Percentiles rank a stretch among this genome's conserved stretches.
Conservation (phyloP, 176 grass and related monocot genomes). For the Neostapfia colusana region DNA sequence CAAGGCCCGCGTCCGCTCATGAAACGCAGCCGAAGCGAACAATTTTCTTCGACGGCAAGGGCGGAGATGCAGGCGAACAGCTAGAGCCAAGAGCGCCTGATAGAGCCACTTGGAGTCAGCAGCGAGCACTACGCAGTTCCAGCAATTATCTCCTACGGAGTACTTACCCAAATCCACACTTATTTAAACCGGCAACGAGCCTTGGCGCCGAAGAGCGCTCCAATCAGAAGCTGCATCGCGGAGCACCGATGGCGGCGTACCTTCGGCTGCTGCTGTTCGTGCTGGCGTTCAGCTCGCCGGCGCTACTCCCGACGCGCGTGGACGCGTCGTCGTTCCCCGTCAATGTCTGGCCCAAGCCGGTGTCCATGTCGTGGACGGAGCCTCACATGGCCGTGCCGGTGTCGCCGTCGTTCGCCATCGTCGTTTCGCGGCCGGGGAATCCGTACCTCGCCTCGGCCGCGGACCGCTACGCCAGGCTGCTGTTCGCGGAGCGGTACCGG, state of each 20-base stretch:
- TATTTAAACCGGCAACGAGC: neutral
- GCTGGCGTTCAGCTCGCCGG: conserved; percentile 3
- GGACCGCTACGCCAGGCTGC: conserved; percentile 66
- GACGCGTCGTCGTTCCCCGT: conserved; percentile 40
- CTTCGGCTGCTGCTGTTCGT: conserved; percentile 6
- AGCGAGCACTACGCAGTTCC: neutral
- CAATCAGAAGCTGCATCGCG: conserved; percentile 9
- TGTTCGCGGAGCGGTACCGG: conserved; percentile 55
- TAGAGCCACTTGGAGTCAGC: conserved; percentile 38
- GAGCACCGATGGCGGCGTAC: conserved; percentile 32
- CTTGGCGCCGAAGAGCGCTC: neutral
- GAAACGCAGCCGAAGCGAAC: neutral
- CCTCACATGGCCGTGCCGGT: conserved; percentile 48
- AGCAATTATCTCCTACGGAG: neutral
- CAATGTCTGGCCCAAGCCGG: conserved; percentile 87
- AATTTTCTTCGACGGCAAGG: neutral
- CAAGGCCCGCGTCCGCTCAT: conserved; percentile 17
- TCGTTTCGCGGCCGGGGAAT: conserved; percentile 31
- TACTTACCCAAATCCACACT: neutral
- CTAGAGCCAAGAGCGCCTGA: neutral
- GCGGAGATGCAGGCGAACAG: neutral
- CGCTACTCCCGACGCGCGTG: neutral
- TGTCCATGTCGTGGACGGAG: conserved; percentile 70
- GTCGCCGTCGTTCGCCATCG: conserved; percentile 69
- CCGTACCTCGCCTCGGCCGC: conserved; percentile 53